These are phyloP conservation scores for Diophrys appendiculata DNA, from an alignment of 73 alveolate species.

Conservation along the genomic window DNA sequence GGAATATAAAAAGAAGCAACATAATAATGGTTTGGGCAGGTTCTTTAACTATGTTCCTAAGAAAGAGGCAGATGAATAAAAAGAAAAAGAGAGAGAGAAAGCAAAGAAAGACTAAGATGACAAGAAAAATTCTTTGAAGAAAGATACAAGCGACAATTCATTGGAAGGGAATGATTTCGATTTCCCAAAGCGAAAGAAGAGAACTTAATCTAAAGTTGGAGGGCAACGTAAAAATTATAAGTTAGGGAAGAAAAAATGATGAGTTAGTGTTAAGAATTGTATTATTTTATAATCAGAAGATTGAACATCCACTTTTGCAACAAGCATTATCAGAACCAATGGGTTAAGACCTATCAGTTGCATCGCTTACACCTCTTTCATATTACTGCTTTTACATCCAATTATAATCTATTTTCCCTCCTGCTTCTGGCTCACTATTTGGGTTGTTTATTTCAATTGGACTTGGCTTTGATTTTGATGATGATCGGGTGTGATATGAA, in stretches of 20 bases:
- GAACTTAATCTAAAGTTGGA: no score
- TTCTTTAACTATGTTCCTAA: constrained; percentile 21
- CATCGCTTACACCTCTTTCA: neutral
- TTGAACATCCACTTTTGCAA: neutral
- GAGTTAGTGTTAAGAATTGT: no score
- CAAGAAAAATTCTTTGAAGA: no score
- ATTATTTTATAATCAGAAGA: neutral
- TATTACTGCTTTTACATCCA: neutral
- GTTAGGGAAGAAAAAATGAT: neutral
- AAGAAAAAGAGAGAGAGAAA: neutral
- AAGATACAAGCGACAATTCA: no score
- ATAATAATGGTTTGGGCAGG: constrained; percentile 53
- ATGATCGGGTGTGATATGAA: no score
- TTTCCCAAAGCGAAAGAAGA: no score
- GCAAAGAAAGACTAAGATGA: neutral
- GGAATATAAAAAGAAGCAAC: constrained; percentile 47
- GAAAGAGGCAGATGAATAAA: constrained; percentile 18
- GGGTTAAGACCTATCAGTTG: neutral
- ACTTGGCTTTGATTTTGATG: neutral
- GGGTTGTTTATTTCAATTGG: neutral
- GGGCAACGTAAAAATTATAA: no score
- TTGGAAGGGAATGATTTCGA: no score
- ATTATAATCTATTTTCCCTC: neutral
- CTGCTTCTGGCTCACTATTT: neutral
- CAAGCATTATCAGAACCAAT: neutral